phyloP scores from a whole-genome alignment of 208 protist species.

The Crithidia bombi region DNA sequence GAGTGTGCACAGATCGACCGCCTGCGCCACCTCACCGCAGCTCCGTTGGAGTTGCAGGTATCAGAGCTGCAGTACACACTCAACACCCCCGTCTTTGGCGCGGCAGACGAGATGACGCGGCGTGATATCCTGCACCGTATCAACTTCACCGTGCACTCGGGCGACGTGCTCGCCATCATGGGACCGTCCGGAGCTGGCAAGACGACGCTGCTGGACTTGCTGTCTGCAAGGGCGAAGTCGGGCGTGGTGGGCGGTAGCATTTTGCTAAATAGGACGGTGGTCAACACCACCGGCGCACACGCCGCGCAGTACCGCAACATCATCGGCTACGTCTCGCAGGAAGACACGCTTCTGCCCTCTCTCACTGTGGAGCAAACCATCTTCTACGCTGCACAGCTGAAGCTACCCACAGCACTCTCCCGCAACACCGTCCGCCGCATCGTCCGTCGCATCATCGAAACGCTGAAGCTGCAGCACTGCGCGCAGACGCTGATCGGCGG shows the following conservation, averaged over 20 bases:
- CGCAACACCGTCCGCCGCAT: conserved; percentile 64
- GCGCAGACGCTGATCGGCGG: conserved; percentile 78
- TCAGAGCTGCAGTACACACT: conserved; percentile 70
- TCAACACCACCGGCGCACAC: conserved; percentile 31
- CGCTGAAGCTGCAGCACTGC: conserved; percentile 77
- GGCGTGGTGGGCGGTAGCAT: conserved; percentile 61
- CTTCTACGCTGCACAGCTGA: conserved; percentile 88
- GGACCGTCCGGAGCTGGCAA: conserved; percentile 90
- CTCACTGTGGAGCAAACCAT: conserved; percentile 91
- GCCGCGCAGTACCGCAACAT: conserved; percentile 77
- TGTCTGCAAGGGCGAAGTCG: conserved; percentile 69
- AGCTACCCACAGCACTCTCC: conserved; percentile 85
- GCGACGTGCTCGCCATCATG: conserved; percentile 91
- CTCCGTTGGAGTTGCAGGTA: conserved; percentile 60
- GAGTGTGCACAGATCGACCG: conserved; percentile 41
- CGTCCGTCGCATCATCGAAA: conserved; percentile 68
- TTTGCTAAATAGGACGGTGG: conserved; percentile 71
- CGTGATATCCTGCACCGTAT: conserved; percentile 75
- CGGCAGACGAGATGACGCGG: conserved; percentile 27
- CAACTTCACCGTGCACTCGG: conserved; percentile 75
- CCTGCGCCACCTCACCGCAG: conserved; percentile 45
- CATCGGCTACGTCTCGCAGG: conserved; percentile 93
- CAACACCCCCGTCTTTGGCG: conserved; percentile 43
- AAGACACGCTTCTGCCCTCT: conserved; percentile 88
- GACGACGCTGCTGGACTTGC: conserved; percentile 89